Evolutionary conservation across 2,329 filamentous ascomycete genomes (phyloP).

Genomic region (Colletotrichum tropicale): DNA sequence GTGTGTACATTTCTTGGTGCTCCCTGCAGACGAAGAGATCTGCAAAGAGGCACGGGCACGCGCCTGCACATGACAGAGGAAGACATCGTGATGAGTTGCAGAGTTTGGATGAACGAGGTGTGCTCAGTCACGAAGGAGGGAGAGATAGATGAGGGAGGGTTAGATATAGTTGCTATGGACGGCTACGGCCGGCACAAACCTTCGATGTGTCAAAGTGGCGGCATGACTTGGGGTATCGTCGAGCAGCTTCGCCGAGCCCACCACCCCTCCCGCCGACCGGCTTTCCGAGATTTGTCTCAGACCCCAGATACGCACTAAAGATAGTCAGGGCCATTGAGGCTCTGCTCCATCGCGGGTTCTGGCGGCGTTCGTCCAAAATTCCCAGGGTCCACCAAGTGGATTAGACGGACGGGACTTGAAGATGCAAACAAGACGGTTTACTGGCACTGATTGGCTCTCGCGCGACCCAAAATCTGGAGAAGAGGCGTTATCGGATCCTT

Average conservation of each 20-base stretch:
- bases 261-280: background rate
- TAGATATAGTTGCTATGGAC: conserved; percentile 8
- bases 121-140: background rate
- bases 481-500: background rate
- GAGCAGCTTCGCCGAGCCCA: background rate
- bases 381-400: background rate
- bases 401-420: background rate
- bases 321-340: background rate
- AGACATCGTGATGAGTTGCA: background rate
- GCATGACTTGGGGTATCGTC: background rate
- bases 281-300: conserved; percentile 3
- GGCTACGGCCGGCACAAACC: conserved; percentile 18
- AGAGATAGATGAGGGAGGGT: background rate
- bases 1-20: background rate
- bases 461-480: background rate
- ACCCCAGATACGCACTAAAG: background rate
- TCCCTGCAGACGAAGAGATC: background rate
- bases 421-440: background rate
- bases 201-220: background rate
- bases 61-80: background rate
- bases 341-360: background rate
- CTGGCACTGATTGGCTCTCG: background rate
- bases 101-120: background rate
- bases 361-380: background rate
- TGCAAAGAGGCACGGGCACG: background rate